A percentile compares a stretch with the other conserved stretches of the same genome.
Evolutionary conservation across 495 filamentous ascomycete genomes (phyloP).

Genomic region (Zalerion maritima): DNA sequence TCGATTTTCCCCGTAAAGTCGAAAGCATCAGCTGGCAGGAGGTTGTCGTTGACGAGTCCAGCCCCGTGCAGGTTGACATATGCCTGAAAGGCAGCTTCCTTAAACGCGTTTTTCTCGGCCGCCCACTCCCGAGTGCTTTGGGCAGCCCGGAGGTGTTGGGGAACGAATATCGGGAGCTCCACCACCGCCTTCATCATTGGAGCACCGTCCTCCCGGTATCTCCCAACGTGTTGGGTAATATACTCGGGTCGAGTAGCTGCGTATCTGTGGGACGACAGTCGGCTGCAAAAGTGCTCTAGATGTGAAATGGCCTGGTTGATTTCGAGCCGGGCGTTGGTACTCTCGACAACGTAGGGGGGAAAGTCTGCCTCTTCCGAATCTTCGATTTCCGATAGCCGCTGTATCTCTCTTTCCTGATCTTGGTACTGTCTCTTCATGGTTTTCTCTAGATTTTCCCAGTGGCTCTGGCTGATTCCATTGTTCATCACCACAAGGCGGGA

Average conservation of each 20-base stretch:
- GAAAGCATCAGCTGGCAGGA: constrained; percentile 44
- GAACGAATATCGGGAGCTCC: constrained; percentile 56
- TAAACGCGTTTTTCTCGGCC: constrained; percentile 60
- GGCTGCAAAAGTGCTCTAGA: constrained; percentile 69
- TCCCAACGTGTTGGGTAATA: constrained; percentile 13
- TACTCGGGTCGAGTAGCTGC: constrained; percentile 36
- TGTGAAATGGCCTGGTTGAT: constrained; percentile 57
- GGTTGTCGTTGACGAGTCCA: constrained; percentile 62
- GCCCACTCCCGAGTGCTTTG: constrained; percentile 42
- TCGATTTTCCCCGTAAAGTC: constrained; percentile 26
- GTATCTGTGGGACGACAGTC: constrained; percentile 42
- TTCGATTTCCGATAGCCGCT: constrained; percentile 36
- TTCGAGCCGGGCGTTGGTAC: constrained; percentile 56
- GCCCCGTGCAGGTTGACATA: constrained; percentile 55
- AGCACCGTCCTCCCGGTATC: constrained; percentile 1
- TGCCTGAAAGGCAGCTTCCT: constrained; percentile 75
- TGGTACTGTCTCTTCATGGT: constrained; percentile 62
- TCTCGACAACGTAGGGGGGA: constrained; percentile 29
- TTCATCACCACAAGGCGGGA: constrained; percentile 53
- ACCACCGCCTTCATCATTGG: constrained; percentile 40
- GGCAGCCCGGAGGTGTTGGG: constrained; percentile 42
- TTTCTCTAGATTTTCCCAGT: constrained; percentile 51
- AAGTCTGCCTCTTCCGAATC: constrained; percentile 32
- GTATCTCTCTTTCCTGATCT: constrained; percentile 45
- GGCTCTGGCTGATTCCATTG: constrained; percentile 13